Evolutionary conservation across 139 green algal species (phyloP).

Genomic region (Chlorokybus atmophyticus): DNA sequence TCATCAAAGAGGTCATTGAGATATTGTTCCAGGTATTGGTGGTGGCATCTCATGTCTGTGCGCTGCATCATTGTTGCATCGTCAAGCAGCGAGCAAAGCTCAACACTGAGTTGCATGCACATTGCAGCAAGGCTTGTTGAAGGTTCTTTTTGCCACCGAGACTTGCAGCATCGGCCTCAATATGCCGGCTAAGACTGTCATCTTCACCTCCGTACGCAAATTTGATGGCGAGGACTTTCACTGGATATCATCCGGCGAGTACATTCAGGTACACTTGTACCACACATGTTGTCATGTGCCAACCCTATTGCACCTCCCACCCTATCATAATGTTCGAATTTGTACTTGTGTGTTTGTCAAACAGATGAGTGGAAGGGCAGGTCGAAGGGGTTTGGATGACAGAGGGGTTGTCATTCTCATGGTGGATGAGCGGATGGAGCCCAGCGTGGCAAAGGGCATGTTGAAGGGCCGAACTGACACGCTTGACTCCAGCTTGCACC

Average conservation of each 20-base stretch:
- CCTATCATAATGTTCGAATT: too few relatives aligned
- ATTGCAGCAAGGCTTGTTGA: neutral
- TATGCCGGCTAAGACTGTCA: conserved; percentile 67
- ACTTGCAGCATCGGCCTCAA: conserved; percentile 74
- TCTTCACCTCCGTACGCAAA: conserved; percentile 61
- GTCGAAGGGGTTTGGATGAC: conserved; percentile 58
- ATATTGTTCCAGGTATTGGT: conserved; percentile 67
- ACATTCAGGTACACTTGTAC: conserved; percentile 82
- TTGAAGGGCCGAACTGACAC: conserved; percentile 60
- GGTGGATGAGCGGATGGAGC: conserved; percentile 69
- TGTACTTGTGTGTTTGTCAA: too few relatives aligned
- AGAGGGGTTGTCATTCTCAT: conserved; percentile 63
- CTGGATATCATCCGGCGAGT: conserved; percentile 46
- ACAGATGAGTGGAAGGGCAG: conserved; percentile 68
- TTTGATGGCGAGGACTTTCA: conserved; percentile 46
- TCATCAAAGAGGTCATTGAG: conserved; percentile 70
- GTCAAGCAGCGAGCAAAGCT: too few relatives aligned
- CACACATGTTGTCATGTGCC: too few relatives aligned
- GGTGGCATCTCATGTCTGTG: too few relatives aligned
- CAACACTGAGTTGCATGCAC: too few relatives aligned
- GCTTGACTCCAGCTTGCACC: conserved; percentile 32
- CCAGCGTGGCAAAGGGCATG: conserved; percentile 57
- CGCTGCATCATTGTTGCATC: too few relatives aligned
- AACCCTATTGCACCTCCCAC: too few relatives aligned
- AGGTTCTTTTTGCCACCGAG: conserved; percentile 62